Base-by-base conservation (phyloP, 345 rosid species). In the Bruguiera sexangula region DNA sequence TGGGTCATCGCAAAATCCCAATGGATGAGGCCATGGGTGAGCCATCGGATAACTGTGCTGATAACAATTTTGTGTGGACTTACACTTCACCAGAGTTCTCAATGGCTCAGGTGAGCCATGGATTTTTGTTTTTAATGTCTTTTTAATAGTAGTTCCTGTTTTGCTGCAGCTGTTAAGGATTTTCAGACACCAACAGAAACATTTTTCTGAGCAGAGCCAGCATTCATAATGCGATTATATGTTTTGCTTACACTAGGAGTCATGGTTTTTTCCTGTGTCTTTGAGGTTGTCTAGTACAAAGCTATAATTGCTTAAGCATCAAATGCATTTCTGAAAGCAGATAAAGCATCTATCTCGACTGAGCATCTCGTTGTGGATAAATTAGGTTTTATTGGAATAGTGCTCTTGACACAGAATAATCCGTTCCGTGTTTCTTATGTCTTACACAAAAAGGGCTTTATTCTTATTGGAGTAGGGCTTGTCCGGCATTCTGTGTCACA, bases 51-150 rank as follows among this genome's bases (percentile, higher is more conserved):
- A 75, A 26, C 26, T 60, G 58, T 69, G 69, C 61, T 60, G 75
- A 83, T 66, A 84, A 82, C 73, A 81, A 81, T 58, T 87, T 81
- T 56, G 75, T 78, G 30, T 92, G 93, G 96, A 89, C 91, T 53
- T 92, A 92, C 80, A 88, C 90, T 75, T 90, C 99, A 66, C 84
- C 84, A 39, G 87, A 85, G 85, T 92, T 90, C 79, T 82, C 95
- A n/a, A 87, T 96, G 99, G 75, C 85, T 73, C 99, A 92, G 92
- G 99, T 89, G 67, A 65, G 83, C 63, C 65, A 22, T n/a, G 9
- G 11, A 66, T 39, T 24, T 21, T 31, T 48, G 13, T 60, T 31
- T 43, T 24, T 39, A 3, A 29, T 18, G 29, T 46, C 13, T 8
- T 26, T 46, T 59, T 43, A 26, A 9, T 66, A 37, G 32, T 62